phyloP scores from a whole-genome alignment of 1,139 yeast species.

The Pneumocystis canis region DNA sequence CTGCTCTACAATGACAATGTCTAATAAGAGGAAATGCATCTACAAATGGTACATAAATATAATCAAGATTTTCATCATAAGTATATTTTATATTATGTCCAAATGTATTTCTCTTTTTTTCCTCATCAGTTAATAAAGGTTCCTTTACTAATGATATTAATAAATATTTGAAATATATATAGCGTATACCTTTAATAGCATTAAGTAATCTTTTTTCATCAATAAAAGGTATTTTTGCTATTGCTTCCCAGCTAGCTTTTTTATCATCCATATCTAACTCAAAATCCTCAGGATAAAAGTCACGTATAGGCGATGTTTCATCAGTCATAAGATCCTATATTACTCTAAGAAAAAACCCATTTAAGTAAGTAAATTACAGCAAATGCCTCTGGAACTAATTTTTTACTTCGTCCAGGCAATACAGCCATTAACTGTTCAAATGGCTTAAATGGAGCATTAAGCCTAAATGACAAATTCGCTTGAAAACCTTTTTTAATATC shows the following conservation, averaged over 20 bases:
- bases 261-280: slow-evolving; percentile 87
- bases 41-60: slow-evolving; percentile 59
- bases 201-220: slow-evolving; percentile 61
- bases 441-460: slow-evolving; percentile 73
- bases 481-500: slow-evolving; percentile 62
- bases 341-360: background rate
- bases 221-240: slow-evolving; percentile 84
- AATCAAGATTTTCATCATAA: slow-evolving; percentile 63
- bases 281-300: slow-evolving; percentile 81
- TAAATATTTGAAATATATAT: background rate
- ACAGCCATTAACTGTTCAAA: slow-evolving; percentile 98
- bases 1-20: slow-evolving; percentile 62
- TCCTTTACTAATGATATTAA: slow-evolving; percentile 26
- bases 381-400: slow-evolving; percentile 62
- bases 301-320: slow-evolving; percentile 70
- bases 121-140: slow-evolving; percentile 48
- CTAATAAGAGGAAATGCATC: slow-evolving; percentile 64
- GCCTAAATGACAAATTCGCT: slow-evolving; percentile 43
- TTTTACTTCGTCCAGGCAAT: slow-evolving; percentile 78
- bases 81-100: slow-evolving; percentile 56
- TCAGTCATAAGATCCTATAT: slow-evolving; percentile 70
- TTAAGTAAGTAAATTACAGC: background rate
- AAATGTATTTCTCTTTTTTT: slow-evolving; percentile 53
- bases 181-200: slow-evolving; percentile 44
- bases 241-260: slow-evolving; percentile 96